Evolutionary conservation across 768 basidiomycete species (phyloP).

Genomic region (Hypsizygus marmoreus): DNA sequence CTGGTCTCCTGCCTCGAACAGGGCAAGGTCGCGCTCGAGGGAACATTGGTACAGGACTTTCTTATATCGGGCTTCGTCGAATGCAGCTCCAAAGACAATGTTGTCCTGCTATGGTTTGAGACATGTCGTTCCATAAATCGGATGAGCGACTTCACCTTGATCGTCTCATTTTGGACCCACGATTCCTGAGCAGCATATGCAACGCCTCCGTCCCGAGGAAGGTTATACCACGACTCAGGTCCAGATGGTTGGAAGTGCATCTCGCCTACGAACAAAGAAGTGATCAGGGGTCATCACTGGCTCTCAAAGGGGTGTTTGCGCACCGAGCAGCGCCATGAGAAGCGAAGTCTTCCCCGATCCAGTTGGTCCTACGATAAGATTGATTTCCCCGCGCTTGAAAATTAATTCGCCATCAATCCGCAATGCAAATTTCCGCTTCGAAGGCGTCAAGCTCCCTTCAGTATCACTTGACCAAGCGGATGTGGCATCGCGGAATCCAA

Average conservation of each 20-base stretch:
- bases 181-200: constrained; percentile 84
- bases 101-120: constrained; percentile 53
- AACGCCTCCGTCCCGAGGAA: constrained; percentile 69
- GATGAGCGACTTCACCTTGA: constrained; percentile 39
- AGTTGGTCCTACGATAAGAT: constrained; percentile 62
- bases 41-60: constrained; percentile 75
- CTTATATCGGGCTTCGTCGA: constrained; percentile 77
- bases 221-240: constrained; percentile 63
- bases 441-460: constrained; percentile 37
- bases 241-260: constrained; percentile 61
- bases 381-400: constrained; percentile 55
- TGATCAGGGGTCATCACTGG: background rate
- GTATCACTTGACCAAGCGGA: constrained; percentile 56
- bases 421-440: constrained; percentile 49
- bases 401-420: constrained; percentile 52
- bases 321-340: constrained; percentile 61
- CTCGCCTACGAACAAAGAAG: constrained; percentile 41
- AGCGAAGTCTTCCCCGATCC: constrained; percentile 66
- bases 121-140: background rate
- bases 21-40: constrained; percentile 68
- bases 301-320: background rate
- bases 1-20: constrained; percentile 67
- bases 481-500: constrained; percentile 54
- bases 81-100: constrained; percentile 77
- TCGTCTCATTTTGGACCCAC: constrained; percentile 84